Evolutionary conservation across 2,329 filamentous ascomycete genomes (phyloP).

Genomic region (Aspergillus arachidicola): DNA sequence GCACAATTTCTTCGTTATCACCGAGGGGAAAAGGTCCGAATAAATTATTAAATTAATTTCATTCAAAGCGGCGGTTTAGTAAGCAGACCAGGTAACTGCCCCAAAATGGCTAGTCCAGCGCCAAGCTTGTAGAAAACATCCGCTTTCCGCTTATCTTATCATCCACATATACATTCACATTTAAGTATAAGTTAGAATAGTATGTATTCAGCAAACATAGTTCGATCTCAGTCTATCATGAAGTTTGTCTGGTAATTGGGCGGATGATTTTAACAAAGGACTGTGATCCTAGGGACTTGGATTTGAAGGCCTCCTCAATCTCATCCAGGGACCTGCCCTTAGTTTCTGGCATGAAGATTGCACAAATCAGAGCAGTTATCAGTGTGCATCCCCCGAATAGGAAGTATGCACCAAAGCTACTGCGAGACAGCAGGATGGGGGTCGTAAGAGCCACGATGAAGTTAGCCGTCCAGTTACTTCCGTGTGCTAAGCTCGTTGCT

Average conservation of each 20-base stretch:
- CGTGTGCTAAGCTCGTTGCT: slow-evolving; percentile 56
- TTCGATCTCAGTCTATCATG: neutral
- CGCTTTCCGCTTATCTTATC: neutral
- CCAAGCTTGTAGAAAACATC: neutral
- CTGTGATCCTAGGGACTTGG: slow-evolving; percentile 12
- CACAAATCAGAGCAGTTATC: slow-evolving; percentile 42
- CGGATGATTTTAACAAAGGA: slow-evolving; percentile 5
- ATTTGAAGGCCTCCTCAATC: slow-evolving; percentile 52
- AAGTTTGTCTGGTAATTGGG: neutral
- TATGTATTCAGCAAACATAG: neutral
- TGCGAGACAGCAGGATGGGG: slow-evolving; percentile 46
- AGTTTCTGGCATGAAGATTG: slow-evolving; percentile 55
- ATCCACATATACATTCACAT: neutral
- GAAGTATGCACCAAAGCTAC: slow-evolving; percentile 50
- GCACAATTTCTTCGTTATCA: slow-evolving; percentile 29
- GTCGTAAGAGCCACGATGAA: slow-evolving; percentile 50
- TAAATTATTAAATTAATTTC: slow-evolving; percentile 17
- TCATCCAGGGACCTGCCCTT: slow-evolving; percentile 52
- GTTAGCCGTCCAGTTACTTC: slow-evolving; percentile 38
- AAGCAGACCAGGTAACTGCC: neutral
- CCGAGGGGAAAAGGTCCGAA: slow-evolving; percentile 26
- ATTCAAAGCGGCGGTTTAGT: slow-evolving; percentile 1
- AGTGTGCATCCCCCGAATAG: slow-evolving; percentile 48
- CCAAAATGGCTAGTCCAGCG: neutral
- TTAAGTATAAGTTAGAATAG: neutral